Conservation (phyloP, 2,329 filamentous ascomycete genomes). For the Uncinocarpus reesii region DNA sequence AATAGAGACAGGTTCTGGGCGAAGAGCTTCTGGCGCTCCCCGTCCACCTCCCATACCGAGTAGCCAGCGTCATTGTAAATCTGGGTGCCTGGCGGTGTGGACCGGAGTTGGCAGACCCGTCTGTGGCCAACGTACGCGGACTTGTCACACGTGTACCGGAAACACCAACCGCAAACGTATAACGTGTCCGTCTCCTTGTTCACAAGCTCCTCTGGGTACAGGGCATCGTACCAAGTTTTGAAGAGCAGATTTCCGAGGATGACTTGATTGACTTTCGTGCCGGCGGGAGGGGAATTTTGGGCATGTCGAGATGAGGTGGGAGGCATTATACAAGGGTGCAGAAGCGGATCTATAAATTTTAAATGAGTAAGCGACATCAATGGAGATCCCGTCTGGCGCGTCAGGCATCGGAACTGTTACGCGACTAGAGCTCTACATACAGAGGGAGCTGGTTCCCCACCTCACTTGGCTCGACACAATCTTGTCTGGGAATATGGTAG, state of each 20-base stretch:
- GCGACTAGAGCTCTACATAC: conserved; percentile 11
- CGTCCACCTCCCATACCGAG: conserved; percentile 86
- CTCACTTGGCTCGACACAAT: conserved; percentile 10
- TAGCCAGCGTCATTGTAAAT: conserved; percentile 73
- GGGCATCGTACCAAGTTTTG: conserved; percentile 85
- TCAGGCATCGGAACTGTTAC: conserved; percentile 6
- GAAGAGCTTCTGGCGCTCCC: conserved; percentile 77
- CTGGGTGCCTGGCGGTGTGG: conserved; percentile 55
- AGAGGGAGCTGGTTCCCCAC: conserved; percentile 11
- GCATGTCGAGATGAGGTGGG: conserved; percentile 11
- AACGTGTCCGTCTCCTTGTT: conserved; percentile 48
- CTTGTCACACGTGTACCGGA: conserved; percentile 63
- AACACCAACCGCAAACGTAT: conserved; percentile 86
- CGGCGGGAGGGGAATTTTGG: conserved; percentile 27
- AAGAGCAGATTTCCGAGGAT: conserved; percentile 76
- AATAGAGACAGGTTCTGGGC: conserved; percentile 94
- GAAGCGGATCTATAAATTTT: conserved; percentile 8
- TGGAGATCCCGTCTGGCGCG: neutral
- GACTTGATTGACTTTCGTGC: conserved; percentile 77
- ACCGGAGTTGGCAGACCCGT: conserved; percentile 45
- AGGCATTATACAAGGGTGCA: conserved; percentile 10
- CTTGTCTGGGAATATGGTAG: conserved; percentile 1
- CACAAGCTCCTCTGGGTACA: conserved; percentile 64
- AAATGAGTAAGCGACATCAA: conserved; percentile 8
- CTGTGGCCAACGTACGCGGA: conserved; percentile 30